Evolutionary conservation across 2,329 filamentous ascomycete genomes (phyloP).

Genomic region (Colletotrichum shisoi): DNA sequence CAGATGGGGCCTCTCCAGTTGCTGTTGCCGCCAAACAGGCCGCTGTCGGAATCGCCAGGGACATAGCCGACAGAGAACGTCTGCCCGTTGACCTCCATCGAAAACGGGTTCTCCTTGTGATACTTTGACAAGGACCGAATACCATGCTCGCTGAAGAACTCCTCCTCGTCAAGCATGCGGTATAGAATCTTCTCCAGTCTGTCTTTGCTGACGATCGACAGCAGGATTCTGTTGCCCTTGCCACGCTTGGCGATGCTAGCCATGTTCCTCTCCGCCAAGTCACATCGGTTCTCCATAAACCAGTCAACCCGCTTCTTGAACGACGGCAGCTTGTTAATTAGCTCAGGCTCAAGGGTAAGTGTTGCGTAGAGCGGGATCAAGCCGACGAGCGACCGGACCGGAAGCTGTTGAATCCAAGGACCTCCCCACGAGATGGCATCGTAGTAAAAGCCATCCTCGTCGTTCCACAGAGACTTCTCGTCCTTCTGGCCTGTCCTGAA

Average conservation of each 20-base stretch:
- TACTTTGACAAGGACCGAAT: constrained; percentile 92
- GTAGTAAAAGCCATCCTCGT: constrained; percentile 97
- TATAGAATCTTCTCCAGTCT: constrained; percentile 87
- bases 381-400: constrained; percentile 89
- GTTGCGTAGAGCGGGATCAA: constrained; percentile 94
- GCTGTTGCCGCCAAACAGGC: constrained; percentile 94
- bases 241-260: constrained; percentile 90
- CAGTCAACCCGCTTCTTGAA: constrained; percentile 95
- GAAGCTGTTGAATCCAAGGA: constrained; percentile 90
- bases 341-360: constrained; percentile 88
- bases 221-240: constrained; percentile 84
- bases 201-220: constrained; percentile 92
- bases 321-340: constrained; percentile 87
- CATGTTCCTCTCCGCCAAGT: constrained; percentile 92
- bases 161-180: constrained; percentile 91
- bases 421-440: constrained; percentile 97
- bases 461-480: constrained; percentile 92
- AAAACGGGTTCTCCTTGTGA: constrained; percentile 88
- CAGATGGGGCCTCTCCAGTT: constrained; percentile 98
- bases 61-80: constrained; percentile 88
- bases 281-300: constrained; percentile 88
- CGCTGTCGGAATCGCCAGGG: constrained; percentile 94
- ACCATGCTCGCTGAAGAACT: constrained; percentile 89
- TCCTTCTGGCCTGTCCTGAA: constrained; percentile 74
- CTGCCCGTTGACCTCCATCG: constrained; percentile 95